Percentiles rank a stretch among this genome's conserved stretches.
Conservation (phyloP, 75 land plant species). For the Ceratopteris richardii region DNA sequence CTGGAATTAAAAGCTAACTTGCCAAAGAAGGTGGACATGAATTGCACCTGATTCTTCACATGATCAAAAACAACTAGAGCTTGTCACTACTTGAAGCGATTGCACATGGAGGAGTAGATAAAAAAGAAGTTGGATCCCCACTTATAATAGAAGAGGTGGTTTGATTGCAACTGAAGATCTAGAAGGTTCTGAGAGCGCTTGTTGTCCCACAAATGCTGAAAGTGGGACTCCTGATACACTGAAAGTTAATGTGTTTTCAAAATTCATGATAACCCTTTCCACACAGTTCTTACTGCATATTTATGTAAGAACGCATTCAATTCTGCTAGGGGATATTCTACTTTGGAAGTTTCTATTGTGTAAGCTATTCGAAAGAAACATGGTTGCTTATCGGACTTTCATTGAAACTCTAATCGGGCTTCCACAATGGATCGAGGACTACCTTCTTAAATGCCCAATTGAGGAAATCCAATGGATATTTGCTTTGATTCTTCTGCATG, state of each 20-base stretch:
- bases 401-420: constrained; percentile 14
- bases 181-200: neutral
- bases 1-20: too few relatives aligned
- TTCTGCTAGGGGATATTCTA: constrained; percentile 21
- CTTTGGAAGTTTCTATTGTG: constrained; percentile 20
- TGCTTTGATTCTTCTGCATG: constrained; percentile 21
- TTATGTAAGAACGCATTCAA: constrained; percentile 21
- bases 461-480: constrained; percentile 28
- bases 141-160: too few relatives aligned
- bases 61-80: too few relatives aligned
- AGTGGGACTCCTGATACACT: constrained; percentile 1
- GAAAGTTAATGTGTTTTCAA: constrained; percentile 16
- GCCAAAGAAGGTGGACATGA: too few relatives aligned
- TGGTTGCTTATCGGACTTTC: constrained; percentile 10
- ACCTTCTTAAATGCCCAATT: constrained; percentile 22
- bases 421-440: constrained; percentile 23
- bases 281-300: constrained; percentile 18
- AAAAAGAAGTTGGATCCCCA: too few relatives aligned
- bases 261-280: constrained; percentile 10
- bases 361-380: constrained; percentile 16
- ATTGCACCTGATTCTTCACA: too few relatives aligned
- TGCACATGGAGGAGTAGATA: too few relatives aligned
- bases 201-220: neutral
- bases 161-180: neutral
- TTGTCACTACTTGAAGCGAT: too few relatives aligned